Conservation (phyloP, 345 rosid species). For the Clausena lansium region DNA sequence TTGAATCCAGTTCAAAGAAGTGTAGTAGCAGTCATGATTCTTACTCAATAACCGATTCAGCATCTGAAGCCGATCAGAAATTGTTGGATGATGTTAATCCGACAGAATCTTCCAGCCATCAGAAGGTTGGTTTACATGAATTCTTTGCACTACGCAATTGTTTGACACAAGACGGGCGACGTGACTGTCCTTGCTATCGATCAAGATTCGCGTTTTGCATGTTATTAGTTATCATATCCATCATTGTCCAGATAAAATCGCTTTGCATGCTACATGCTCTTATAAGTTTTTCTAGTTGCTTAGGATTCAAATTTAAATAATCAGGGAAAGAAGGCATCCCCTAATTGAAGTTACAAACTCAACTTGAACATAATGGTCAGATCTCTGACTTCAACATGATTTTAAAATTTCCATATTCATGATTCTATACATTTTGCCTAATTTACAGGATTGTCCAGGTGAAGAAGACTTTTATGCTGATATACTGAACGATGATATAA, state of each 20-base stretch:
- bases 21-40: constrained; percentile 48
- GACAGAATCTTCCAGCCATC: constrained; percentile 46
- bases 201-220: neutral
- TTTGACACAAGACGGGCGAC: neutral
- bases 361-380: neutral
- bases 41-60: constrained; percentile 39
- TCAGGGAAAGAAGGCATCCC: neutral
- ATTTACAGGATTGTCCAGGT: constrained; percentile 37
- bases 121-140: constrained; percentile 37
- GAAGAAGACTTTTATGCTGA: constrained; percentile 71
- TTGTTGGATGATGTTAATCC: constrained; percentile 24
- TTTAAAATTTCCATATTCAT: neutral
- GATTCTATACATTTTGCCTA: neutral
- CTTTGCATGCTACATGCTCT: neutral
- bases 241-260: neutral
- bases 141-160: neutral
- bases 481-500: constrained; percentile 75
- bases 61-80: constrained; percentile 50
- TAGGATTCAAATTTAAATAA: neutral
- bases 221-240: neutral
- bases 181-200: neutral
- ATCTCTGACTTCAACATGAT: neutral
- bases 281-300: neutral
- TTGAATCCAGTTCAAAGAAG: constrained; percentile 34
- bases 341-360: neutral